Evolutionary conservation across 192 early-diverging fungal genomes (phyloP), one percentile per base, ranked within the genome.

Genomic region (Coemansia sp.): DNA sequence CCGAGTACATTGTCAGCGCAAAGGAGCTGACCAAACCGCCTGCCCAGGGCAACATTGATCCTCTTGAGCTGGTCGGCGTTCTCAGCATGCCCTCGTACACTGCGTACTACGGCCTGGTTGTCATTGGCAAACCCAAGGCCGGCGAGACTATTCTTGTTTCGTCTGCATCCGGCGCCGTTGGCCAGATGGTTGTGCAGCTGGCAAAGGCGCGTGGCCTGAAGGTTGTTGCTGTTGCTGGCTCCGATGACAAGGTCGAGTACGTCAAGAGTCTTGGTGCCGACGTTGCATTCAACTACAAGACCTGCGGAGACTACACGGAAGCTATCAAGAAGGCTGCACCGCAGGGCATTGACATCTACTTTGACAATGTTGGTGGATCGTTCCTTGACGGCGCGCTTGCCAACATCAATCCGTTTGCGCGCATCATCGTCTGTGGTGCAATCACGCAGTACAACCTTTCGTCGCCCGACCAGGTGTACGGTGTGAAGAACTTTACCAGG

Each of bases 241-340:
- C 86, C 4, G 92, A 95, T 67, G 91, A 93, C 11, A 97, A 97
- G 76, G 88, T 91, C 22, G 86, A 74, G 10, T 88, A 85, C 69
- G 85, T 95, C 9, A 84, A 84, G 53, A 83, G 86, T 46, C 63
- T 89, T 45, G 89, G 89, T 3, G 91, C 90, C 32, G 93, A 96
- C 72, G 91, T 80, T 7, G 95, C 86, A 9, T 91, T 96, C 86
- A 96, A 96, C 86, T 96, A 96, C 90, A 96, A 95, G 80, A 93
- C 86, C 10, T 85, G 79, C n/a, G 84, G 79, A 16, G 69, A 71
- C 53, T 68, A 71, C 11, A 59, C 70, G 2, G 72, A 64, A 0
- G 85, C 83, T 20, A 86, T 96, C 20, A 75, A 62, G 42, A 71
- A 87, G 77, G 71, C 77, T 10, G 87, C 86, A 38, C 93, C 93